A percentile compares a stretch with the other conserved stretches of the same genome.
Evolutionary conservation across 2,329 filamentous ascomycete genomes (phyloP).

Genomic region (Aspergillus pseudoviridinutans): DNA sequence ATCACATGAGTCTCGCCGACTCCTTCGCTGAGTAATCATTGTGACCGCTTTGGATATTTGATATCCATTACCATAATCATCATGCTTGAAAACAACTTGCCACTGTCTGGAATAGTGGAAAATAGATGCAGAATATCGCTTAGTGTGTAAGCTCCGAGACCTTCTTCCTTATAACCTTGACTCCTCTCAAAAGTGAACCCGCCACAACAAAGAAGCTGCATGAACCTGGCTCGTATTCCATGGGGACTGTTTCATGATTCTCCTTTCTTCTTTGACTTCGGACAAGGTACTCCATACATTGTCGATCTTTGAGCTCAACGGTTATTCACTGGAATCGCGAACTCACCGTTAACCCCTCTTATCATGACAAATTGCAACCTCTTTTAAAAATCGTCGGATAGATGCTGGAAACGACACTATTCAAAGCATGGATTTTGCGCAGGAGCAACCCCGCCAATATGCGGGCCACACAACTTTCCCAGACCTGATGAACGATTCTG

Average conservation of each 20-base stretch:
- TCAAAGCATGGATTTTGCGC: constrained; percentile 26
- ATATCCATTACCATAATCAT: neutral
- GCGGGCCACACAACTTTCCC: constrained; percentile 27
- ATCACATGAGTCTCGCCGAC: neutral
- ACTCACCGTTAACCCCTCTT: neutral
- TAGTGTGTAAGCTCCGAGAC: neutral
- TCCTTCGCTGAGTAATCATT: neutral
- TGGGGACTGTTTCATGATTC: neutral
- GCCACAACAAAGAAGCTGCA: no score
- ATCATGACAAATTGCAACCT: constrained; percentile 23
- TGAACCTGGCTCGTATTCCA: neutral
- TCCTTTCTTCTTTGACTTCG: neutral
- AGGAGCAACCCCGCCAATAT: constrained; percentile 18
- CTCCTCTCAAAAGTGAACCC: neutral
- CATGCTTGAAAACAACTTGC: neutral
- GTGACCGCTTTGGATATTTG: neutral
- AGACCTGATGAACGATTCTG: constrained; percentile 57
- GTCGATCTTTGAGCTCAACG: neutral
- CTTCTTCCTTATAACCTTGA: neutral
- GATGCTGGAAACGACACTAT: constrained; percentile 11
- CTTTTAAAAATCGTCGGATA: constrained; percentile 17
- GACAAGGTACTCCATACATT: neutral
- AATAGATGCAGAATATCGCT: neutral
- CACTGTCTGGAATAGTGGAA: neutral
- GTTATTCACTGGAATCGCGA: neutral